Base-by-base conservation (phyloP, 208 protist species). In the Trypanosoma melophagium region DNA sequence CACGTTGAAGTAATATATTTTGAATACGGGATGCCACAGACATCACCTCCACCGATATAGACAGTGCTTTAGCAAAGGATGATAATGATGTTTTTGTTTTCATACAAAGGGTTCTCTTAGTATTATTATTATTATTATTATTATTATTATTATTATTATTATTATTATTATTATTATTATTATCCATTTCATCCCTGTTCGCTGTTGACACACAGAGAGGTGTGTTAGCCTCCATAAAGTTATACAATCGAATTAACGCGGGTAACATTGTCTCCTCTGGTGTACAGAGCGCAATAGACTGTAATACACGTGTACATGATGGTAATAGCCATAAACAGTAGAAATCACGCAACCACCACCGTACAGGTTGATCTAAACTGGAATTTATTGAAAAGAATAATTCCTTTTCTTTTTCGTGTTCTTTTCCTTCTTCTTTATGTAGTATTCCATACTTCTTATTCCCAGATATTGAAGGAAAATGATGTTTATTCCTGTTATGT, bases 251-350 rank as follows among this genome's bases (percentile, higher is more conserved):
- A 41, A 62, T 52, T 25, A 69, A 0, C 0, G 64, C 54, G 9
- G 64, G 64, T n/a, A 69, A 31, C 64, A 69, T 69, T 2, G 64
- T 25, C 31, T 61, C 55, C 35, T 54, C 42, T 12, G 64, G 64
- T 2, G 44, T 41, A 28, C 64, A 69, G n/a, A 69, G 55, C 0
- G 64, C 40, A 44, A 69, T 61, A 16, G 42, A 61, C 28, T 69
- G 64, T 38, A 62, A 13, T 21, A 69, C 44, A 14, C 64, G 64
- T 13, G 9, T 35, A 24, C 40, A 21, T 0, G 54, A 56, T 19
- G 64, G 64, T 16, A 69, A 31, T 2, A 69, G 28, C 2, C 60
- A 24, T 45, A 19, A 50, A 12, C 45, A 22, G 13, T 31, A 56
- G 10, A 69, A 42, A 16, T 61, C 25, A 31, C 54, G 13, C 22